phyloP scores from a whole-genome alignment of 73 alveolate genomes.

The Symbiodinium pilosum region DNA sequence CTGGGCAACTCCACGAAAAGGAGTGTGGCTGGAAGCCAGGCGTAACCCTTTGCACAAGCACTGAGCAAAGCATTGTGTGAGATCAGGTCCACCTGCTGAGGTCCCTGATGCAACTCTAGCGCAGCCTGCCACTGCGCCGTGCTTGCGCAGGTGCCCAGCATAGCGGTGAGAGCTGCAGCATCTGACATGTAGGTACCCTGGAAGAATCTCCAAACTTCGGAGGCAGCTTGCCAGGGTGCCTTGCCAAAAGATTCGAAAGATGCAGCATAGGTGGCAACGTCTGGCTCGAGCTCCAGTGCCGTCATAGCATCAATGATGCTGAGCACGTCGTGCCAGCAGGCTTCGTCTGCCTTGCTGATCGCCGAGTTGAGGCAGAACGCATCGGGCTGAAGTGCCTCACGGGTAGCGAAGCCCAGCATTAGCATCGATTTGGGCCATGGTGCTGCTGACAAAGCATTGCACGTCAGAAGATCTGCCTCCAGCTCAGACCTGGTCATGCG shows the following conservation, averaged over 20 bases:
- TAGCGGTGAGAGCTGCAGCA: not conserved
- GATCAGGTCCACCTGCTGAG: not conserved
- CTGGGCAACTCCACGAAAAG: not conserved
- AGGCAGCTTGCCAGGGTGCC: not conserved
- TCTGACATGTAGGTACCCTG: not conserved
- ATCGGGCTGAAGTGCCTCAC: not conserved
- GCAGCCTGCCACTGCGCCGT: not conserved
- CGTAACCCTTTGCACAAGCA: slow-evolving; percentile 57
- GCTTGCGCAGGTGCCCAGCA: not conserved
- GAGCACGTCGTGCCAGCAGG: not conserved
- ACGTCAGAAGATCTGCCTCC: not conserved
- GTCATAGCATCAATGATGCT: not conserved
- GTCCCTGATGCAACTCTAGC: not conserved
- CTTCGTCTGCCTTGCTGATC: not conserved
- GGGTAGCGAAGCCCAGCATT: not conserved
- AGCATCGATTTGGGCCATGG: not conserved
- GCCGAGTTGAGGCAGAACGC: slow-evolving; percentile 22
- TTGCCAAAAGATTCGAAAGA: not conserved
- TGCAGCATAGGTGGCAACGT: not conserved
- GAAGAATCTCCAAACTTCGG: not conserved
- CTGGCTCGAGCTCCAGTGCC: not conserved
- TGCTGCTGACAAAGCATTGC: not conserved
- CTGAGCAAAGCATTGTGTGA: slow-evolving; percentile 30
- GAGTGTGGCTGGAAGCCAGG: slow-evolving; percentile 11
- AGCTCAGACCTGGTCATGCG: not conserved